Base-by-base conservation (phyloP, 306 rosid genomes). In the Lagenaria siceraria region DNA sequence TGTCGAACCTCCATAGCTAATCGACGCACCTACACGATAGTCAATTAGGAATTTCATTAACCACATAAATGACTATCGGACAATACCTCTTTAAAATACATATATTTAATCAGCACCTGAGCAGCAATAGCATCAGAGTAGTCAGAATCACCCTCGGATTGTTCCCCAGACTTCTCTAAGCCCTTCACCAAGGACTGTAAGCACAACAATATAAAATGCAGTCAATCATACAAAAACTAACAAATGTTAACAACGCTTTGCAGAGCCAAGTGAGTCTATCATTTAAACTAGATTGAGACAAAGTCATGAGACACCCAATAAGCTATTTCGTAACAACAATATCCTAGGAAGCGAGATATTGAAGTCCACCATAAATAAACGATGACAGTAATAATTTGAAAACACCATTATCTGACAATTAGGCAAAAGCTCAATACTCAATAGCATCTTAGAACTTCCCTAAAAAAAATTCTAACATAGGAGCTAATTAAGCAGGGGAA, bases 141-240 rank as follows among this genome's bases (percentile, higher is more conserved):
- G 40, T 89, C 91, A 76, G 84, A 68, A 40, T 90, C 97, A 25
- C 89, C 89, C 5, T 86, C 96, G 18, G 84, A 56, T 21, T 86
- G 91, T 14, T 89, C 97, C 69, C 88, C 86, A 25, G 86, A 76
- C 76, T 90, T 90, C 75, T 92, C 97, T 40, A 81, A 71, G 73
- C 92, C 96, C 79, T 89, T 88, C 83, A 96, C 85, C 82, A 96
- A 56, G 75, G 79, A 72, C 99, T 95, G 80, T 55, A 24, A 76
- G 40, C 25, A 65, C 36, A 22, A 35, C 69, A 49, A 17, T 54
- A 64, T 9, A 51, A 65, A 61, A n/a, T 8, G 80, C 40, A 10
- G 71, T 76, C 64, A 56, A 22, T 75, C 53, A 35, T 55, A 42
- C 13, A 1, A 19, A 69, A 42, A 69, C 1, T 36, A 36, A 36